Percentiles rank a stretch among this genome's conserved stretches.
Evolutionary conservation across 2,329 filamentous ascomycete genomes (phyloP).

Genomic region (Hypomyces rosellus): DNA sequence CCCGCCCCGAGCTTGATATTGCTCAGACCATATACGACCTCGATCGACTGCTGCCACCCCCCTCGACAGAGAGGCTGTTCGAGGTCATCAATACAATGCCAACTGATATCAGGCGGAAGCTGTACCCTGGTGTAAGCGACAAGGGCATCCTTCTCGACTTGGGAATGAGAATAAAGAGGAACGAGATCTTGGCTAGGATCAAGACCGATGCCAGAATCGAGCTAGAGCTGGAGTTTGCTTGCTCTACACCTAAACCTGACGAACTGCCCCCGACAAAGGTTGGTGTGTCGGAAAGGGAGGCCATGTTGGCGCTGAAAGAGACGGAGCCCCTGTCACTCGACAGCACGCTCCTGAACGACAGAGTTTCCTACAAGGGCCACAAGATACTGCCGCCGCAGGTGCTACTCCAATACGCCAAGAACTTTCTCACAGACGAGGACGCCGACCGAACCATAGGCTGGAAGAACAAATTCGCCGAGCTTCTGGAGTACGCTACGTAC

Average conservation of each 20-base stretch:
- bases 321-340: not conserved
- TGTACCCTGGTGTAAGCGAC: not conserved
- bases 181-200: not conserved
- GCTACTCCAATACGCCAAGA: constrained; percentile 26
- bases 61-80: not conserved
- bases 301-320: not conserved
- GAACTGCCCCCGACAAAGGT: not conserved
- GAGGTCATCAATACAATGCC: not conserved
- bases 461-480: constrained; percentile 28
- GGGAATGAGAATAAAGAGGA: not conserved
- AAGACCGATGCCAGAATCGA: constrained; percentile 4
- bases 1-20: constrained; percentile 2
- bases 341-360: constrained; percentile 6
- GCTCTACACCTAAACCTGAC: not conserved
- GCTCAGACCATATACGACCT: constrained; percentile 6
- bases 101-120: not conserved
- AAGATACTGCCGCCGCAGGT: constrained; percentile 28
- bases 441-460: constrained; percentile 35
- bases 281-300: not conserved
- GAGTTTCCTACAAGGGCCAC: constrained; percentile 27
- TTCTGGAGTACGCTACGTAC: constrained; percentile 34
- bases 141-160: not conserved
- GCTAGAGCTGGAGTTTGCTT: constrained; percentile 1
- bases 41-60: not conserved
- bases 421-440: constrained; percentile 46